These are phyloP conservation scores for Zoysia matrella DNA, from an alignment of 202 grass and related monocot genomes.

Conservation along the genomic window DNA sequence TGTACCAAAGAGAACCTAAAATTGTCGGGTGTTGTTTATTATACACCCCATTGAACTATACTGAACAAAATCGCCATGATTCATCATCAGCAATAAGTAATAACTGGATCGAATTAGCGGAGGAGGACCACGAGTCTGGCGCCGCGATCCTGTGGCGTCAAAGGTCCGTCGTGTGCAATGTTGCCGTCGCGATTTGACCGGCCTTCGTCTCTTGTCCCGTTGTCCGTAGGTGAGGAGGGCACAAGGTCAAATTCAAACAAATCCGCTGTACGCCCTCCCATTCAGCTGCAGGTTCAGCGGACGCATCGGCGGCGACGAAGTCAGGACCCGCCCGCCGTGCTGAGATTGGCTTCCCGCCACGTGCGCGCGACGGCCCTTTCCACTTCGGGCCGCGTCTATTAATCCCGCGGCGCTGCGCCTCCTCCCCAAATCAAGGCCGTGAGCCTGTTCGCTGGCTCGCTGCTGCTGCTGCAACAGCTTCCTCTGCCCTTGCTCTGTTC, in stretches of 20 bases:
- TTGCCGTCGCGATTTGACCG: not conserved
- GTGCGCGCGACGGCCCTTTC: conserved; percentile 39
- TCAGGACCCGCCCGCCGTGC: not conserved
- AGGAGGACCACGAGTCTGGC: too few relatives aligned
- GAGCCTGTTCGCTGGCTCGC: too few relatives aligned
- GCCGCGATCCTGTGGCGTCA: not conserved
- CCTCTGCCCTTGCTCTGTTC: not conserved
- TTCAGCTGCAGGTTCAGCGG: not conserved
- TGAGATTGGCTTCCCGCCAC: conserved; percentile 26
- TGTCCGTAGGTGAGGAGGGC: not conserved
- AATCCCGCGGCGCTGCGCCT: conserved; percentile 32
- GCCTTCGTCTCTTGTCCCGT: not conserved
- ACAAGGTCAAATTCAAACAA: not conserved
- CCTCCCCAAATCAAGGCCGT: conserved; percentile 29
- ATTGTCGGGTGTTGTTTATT: too few relatives aligned
- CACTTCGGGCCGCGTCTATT: conserved; percentile 52
- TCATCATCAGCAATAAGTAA: not conserved
- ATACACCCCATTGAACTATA: too few relatives aligned
- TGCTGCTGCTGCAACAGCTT: too few relatives aligned
- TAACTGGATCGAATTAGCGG: too few relatives aligned
- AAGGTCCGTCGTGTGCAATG: not conserved
- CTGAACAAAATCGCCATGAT: too few relatives aligned
- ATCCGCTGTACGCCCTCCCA: not conserved
- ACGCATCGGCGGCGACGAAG: too few relatives aligned
- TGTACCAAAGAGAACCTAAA: too few relatives aligned